Evolutionary conservation across 202 grass and related monocot species (phyloP).

Genomic region (Panicum hallii): DNA sequence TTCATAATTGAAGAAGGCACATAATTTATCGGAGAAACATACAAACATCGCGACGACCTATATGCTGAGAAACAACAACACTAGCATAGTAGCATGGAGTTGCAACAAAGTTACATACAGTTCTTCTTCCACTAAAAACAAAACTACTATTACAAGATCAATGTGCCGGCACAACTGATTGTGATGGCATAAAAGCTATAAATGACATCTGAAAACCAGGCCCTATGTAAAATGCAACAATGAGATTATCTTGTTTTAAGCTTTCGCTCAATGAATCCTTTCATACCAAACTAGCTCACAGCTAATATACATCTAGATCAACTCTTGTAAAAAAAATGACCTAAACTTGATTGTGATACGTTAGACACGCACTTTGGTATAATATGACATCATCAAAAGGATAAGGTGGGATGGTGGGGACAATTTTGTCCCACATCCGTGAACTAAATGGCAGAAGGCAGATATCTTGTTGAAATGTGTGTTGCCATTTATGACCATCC

Average conservation of each 20-base stretch:
- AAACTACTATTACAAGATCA: neutral
- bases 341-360: slow-evolving; percentile 1
- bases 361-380: slow-evolving; percentile 10
- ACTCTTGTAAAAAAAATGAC: neutral
- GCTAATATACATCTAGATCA: neutral
- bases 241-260: slow-evolving; percentile 31
- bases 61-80: slow-evolving; percentile 18
- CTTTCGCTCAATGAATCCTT: slow-evolving; percentile 10
- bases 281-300: slow-evolving; percentile 20
- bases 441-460: slow-evolving; percentile 28
- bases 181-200: neutral
- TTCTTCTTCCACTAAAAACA: neutral
- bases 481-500: slow-evolving; percentile 8
- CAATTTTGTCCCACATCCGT: slow-evolving; percentile 3
- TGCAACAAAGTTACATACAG: neutral
- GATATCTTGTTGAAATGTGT: slow-evolving; percentile 34
- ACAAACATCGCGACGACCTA: neutral
- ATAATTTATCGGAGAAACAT: slow-evolving; percentile 3
- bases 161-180: neutral
- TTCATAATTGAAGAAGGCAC: slow-evolving; percentile 31
- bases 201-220: neutral
- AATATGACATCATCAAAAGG: slow-evolving; percentile 1
- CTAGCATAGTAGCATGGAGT: neutral
- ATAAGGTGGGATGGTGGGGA: neutral
- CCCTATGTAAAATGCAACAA: neutral